Evolutionary conservation across 2,329 filamentous ascomycete genomes (phyloP), one percentile per base, ranked within the genome.

Genomic region (Beauveria sp.): DNA sequence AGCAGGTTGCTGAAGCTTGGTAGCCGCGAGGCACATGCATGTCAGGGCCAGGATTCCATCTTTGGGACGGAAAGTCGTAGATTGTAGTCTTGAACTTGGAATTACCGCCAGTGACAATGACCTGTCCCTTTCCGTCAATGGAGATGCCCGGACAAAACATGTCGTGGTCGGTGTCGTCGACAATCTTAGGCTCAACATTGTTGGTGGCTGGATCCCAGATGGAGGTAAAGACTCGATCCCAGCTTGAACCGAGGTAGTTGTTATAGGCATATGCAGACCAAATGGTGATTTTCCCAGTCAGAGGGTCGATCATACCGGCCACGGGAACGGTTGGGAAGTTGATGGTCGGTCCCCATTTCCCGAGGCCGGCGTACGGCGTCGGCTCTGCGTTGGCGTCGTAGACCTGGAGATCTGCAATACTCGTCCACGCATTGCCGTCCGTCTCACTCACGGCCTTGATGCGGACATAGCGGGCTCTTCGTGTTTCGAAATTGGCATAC

Each of bases 61-160:
- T 63, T 28, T 74, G 67, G 10, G 68, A 71, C 0, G 62, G 65
- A 0, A 74, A 73, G 64, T 79, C 68, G 68, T 79, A 83, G 42
- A 83, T 73, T 58, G 78, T 82, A 1, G 79, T 81, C 47, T 76
- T 76, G 6, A 72, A 68, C 7, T 78, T 77, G 60, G 78, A 74
- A 26, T 77, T 77, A 1, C 84, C 84, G 6, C 84, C 83, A 0
- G 78, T 81, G 7, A 86, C 77, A 2, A 85, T 67, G 8, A 83
- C 74, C 9, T 75, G 72, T 0, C 81, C 83, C 8, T 77, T 70
- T 18, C 74, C 75, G 60, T 80, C 78, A 14, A 79, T 69, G 8
- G 76, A 79, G 56, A 84, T 81, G 2, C 81, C 83, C 0, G 82
- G 81, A 66, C 82, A 84, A 65, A 83, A 83, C 81, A 83, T 83